Base-by-base conservation (phyloP, 345 rosid genomes). In the Eucalyptus albens region DNA sequence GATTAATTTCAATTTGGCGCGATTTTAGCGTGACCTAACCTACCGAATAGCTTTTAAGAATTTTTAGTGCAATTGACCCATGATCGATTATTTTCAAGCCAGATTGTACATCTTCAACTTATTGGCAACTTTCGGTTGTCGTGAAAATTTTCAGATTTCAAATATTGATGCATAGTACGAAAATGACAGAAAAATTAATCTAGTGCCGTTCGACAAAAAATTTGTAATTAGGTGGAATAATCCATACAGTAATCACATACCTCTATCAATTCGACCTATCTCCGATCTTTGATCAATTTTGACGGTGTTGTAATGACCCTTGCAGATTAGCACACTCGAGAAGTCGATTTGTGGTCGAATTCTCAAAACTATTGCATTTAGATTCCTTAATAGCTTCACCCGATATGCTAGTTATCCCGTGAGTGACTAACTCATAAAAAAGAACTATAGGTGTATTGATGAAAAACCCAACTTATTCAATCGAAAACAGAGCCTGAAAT, bases 91-190 rank as follows among this genome's bases (percentile, higher is more conserved):
- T 50, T 50, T 50, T 50, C 5, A 15, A 14, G 6, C 6, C n/a
- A n/a, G n/a, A n/a, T 50, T 2, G 2, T 50, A 5, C 51, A 50
- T 50, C 51, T 50, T 50, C 51, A 0, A 14, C 16, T 5, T 3
- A 2, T 50, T 14, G 51, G 3, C 6, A 0, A 50, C 51, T 14
- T 5, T 14, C 6, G 6, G 16, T 50, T 14, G 1, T 50, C 3
- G 6, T 50, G 16, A 50, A 50, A 50, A 50, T 50, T 0, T 50
- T 0, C 6, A 50, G 0, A 0, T 50, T 50, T 13, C 16, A 50
- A 50, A 50, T 50, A 4, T 0, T 6, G 16, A 14, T 2, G 1
- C 1, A 50, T 0, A 1, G 1, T 50, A 50, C 1, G 0, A 13
- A 50, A 50, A 49, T 49, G 50, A 11, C 1, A 49, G 14, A 49